phyloP scores from a whole-genome alignment of 75 land plant species.

The Pinus albicaulis region DNA sequence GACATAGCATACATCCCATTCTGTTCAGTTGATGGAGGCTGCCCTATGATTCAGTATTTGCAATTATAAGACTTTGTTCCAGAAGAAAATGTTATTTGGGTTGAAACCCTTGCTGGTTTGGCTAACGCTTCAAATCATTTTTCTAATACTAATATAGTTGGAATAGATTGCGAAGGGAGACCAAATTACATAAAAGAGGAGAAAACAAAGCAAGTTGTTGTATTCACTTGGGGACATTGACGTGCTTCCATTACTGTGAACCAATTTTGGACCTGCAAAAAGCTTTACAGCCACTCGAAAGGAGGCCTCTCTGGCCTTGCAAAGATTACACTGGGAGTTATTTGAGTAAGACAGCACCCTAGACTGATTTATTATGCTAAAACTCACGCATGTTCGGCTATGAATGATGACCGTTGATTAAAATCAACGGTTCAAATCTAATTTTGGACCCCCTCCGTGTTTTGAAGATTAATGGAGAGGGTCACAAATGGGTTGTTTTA shows the following conservation, averaged over 20 bases:
- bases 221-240: constrained; percentile 51
- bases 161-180: constrained; percentile 9
- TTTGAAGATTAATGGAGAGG: too few species aligned
- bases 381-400: too few species aligned
- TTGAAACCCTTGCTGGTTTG: too few species aligned
- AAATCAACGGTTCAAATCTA: too few species aligned
- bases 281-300: too few species aligned
- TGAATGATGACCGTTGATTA: too few species aligned
- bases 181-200: too few species aligned
- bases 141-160: neutral
- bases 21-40: neutral
- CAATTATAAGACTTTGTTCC: neutral
- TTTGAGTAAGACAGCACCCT: constrained; percentile 65
- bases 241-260: constrained; percentile 58
- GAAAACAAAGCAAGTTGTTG: constrained; percentile 36
- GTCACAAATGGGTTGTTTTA: too few species aligned
- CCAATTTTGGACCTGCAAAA: constrained; percentile 70
- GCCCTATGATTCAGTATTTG: neutral
- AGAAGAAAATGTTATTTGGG: constrained; percentile 6
- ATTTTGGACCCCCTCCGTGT: too few species aligned
- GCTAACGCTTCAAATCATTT: constrained; percentile 2
- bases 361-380: too few species aligned
- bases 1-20: too few species aligned
- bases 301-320: too few species aligned
- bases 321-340: constrained; percentile 71